Evolutionary conservation across 331 rosid species (phyloP).

Genomic region (Phaseolus coccineus): DNA sequence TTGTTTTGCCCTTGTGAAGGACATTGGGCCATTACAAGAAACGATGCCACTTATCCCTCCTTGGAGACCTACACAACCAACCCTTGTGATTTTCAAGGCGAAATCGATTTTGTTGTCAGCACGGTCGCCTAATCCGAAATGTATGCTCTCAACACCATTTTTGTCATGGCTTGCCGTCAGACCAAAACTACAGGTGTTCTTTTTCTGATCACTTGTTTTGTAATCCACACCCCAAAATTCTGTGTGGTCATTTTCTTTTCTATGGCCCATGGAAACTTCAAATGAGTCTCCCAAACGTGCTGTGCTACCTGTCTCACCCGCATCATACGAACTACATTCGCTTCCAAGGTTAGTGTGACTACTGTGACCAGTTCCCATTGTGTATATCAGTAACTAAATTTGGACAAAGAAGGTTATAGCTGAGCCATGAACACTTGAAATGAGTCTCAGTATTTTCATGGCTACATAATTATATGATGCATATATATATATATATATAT

Average conservation of each 20-base stretch:
- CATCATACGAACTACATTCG: conserved; percentile 4
- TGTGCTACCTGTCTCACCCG: conserved; percentile 10
- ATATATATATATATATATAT: neutral
- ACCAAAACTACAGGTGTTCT: conserved; percentile 30
- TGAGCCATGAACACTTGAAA: neutral
- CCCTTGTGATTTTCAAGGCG: conserved; percentile 16
- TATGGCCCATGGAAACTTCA: conserved; percentile 25
- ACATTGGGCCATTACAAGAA: conserved; percentile 2
- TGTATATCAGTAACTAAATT: neutral
- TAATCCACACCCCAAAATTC: conserved; percentile 36
- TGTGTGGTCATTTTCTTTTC: conserved; percentile 37
- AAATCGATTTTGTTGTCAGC: conserved; percentile 30
- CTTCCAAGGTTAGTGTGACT: conserved; percentile 42
- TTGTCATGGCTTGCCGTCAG: conserved; percentile 35
- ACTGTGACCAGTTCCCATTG: conserved; percentile 24
- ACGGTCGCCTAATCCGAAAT: conserved; percentile 25
- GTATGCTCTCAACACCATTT: conserved; percentile 14
- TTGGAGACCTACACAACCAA: conserved; percentile 18
- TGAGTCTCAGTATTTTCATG: neutral
- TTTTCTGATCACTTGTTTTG: conserved; percentile 8
- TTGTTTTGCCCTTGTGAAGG: conserved; percentile 4
- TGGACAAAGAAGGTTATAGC: neutral
- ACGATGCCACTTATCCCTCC: conserved; percentile 39
- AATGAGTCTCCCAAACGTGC: conserved; percentile 43
- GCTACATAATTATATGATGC: neutral